Percentiles rank a stretch among this genome's conserved stretches.
Conservation (phyloP, 2,329 filamentous ascomycete genomes). For the Blastomyces gilchristii region DNA sequence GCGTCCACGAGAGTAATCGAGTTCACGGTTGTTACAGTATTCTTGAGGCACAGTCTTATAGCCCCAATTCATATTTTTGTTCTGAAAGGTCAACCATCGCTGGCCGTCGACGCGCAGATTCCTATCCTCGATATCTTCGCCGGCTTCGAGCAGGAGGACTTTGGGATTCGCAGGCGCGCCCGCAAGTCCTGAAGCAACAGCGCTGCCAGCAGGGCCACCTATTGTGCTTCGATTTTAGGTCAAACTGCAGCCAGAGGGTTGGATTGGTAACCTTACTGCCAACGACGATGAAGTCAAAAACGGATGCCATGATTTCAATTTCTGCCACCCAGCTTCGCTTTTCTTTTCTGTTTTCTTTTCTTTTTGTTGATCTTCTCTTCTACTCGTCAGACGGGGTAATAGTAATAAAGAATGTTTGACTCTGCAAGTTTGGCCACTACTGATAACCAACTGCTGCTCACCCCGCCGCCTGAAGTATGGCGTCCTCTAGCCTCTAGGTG, state of each 20-base stretch:
- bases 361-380: not conserved
- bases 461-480: not conserved
- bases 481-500: not conserved
- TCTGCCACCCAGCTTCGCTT: too few species aligned
- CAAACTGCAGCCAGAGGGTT: not conserved
- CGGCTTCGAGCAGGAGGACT: slow-evolving; percentile 54
- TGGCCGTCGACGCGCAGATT: slow-evolving; percentile 44
- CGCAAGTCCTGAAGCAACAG: slow-evolving; percentile 46
- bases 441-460: not conserved
- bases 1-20: slow-evolving; percentile 43
- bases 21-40: slow-evolving; percentile 34
- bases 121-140: slow-evolving; percentile 40
- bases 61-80: slow-evolving; percentile 44
- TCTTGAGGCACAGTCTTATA: slow-evolving; percentile 43
- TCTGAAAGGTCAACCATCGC: slow-evolving; percentile 44
- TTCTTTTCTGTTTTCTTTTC: not conserved
- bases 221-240: not conserved
- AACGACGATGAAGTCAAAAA: slow-evolving; percentile 32
- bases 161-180: slow-evolving; percentile 38
- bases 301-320: slow-evolving; percentile 5
- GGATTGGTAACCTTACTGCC: slow-evolving; percentile 24
- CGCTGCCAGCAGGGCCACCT: slow-evolving; percentile 53
- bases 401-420: too few species aligned
- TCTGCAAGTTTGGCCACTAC: not conserved
- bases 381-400: too few species aligned